phyloP scores from a whole-genome alignment of 1,284 basidiomycete genomes.

The Pseudozyma thailandica region DNA sequence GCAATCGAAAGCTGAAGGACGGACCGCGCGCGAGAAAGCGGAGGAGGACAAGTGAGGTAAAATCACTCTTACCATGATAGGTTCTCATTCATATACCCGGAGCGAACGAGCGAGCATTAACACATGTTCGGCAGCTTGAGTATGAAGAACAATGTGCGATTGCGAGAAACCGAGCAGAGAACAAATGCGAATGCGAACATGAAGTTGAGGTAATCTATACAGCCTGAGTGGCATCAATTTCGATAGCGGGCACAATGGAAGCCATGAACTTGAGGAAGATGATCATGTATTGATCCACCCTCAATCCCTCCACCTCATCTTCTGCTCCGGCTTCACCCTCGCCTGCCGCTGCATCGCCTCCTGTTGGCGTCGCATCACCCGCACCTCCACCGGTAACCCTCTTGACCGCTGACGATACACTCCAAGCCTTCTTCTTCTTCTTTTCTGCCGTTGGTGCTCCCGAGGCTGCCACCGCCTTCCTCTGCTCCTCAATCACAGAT shows the following conservation, averaged over 20 bases:
- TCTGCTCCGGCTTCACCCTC: slow-evolving; percentile 2
- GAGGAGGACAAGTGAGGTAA: neutral
- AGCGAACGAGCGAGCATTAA: slow-evolving; percentile 18
- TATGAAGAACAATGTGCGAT: neutral
- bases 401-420: slow-evolving; percentile 76
- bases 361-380: slow-evolving; percentile 7
- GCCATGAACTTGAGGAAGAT: slow-evolving; percentile 68
- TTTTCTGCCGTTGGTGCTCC: slow-evolving; percentile 66
- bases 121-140: neutral
- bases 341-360: neutral
- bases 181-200: neutral
- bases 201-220: slow-evolving; percentile 11
- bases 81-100: slow-evolving; percentile 19
- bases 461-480: slow-evolving; percentile 48
- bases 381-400: slow-evolving; percentile 74
- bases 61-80: too few relatives aligned
- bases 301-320: slow-evolving; percentile 52
- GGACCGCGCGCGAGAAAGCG: neutral
- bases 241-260: slow-evolving; percentile 65
- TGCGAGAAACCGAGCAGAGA: too few relatives aligned
- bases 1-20: neutral
- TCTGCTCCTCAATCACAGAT: slow-evolving; percentile 70
- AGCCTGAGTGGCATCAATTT: slow-evolving; percentile 65
- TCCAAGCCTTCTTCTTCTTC: slow-evolving; percentile 80
- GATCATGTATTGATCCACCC: slow-evolving; percentile 67